Percentiles rank a stretch among this genome's conserved stretches.
Evolutionary conservation across 1,284 basidiomycete species (phyloP).

Genomic region (Pseudozyma thailandica): DNA sequence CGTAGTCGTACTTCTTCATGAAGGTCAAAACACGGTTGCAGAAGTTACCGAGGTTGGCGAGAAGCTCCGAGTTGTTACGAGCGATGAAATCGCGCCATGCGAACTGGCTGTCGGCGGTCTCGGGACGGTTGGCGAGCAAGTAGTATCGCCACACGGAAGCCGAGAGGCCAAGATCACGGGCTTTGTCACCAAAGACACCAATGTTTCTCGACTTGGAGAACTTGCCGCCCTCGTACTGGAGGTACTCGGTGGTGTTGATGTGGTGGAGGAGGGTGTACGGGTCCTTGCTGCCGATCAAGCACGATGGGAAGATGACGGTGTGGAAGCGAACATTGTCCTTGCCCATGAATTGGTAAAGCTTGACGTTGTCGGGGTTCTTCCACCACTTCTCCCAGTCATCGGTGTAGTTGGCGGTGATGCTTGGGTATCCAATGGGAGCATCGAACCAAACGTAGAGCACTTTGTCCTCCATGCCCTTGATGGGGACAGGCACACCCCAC

Average conservation of each 20-base stretch:
- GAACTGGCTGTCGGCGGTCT: conserved; percentile 94
- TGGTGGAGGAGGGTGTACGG: conserved; percentile 95
- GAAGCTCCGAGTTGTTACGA: conserved; percentile 90
- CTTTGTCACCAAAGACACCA: conserved; percentile 96
- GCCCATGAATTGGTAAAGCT: conserved; percentile 96
- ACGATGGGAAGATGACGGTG: conserved; percentile 92
- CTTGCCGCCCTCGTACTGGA: conserved; percentile 98
- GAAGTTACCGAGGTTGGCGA: conserved; percentile 99
- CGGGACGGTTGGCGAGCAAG: conserved; percentile 89
- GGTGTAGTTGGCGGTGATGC: conserved; percentile 96
- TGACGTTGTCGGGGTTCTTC: conserved; percentile 90
- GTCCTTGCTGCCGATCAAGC: conserved; percentile 87
- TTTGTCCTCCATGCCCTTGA: conserved; percentile 86
- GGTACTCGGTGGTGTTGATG: conserved; percentile 94
- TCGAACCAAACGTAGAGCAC: conserved; percentile 97
- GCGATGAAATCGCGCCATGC: conserved; percentile 95
- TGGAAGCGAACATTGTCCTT: conserved; percentile 90
- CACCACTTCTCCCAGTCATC: conserved; percentile 97
- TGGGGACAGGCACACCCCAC: conserved; percentile 95
- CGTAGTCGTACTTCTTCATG: conserved; percentile 83
- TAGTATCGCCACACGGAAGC: conserved; percentile 98
- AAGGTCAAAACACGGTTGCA: conserved; percentile 96
- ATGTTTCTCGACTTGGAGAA: conserved; percentile 98
- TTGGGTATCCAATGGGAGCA: conserved; percentile 95
- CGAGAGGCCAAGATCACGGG: conserved; percentile 90